These are phyloP conservation scores for Backusella sp. DNA, from an alignment of 192 early-diverging fungal species.

Conservation along the genomic window DNA sequence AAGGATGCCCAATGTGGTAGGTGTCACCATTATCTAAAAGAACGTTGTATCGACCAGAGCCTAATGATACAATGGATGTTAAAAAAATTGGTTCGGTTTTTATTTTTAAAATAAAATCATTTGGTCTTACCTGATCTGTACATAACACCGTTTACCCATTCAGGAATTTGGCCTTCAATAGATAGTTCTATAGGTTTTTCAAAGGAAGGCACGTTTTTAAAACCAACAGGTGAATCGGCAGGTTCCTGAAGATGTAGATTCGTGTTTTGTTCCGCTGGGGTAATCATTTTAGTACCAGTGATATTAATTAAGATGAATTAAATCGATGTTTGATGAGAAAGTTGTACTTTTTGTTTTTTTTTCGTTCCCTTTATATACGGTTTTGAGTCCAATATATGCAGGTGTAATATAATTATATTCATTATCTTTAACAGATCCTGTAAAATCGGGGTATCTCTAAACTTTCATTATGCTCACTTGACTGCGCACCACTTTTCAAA, in stretches of 20 bases:
- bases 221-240: constrained; percentile 32
- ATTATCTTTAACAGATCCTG: not conserved
- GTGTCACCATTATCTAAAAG: constrained; percentile 35
- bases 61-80: not conserved
- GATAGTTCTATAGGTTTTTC: not conserved
- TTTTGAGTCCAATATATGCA: not conserved
- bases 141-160: constrained; percentile 36
- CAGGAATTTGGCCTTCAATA: constrained; percentile 24
- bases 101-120: not conserved
- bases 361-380: not conserved
- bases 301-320: not conserved
- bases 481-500: not conserved
- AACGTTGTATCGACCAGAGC: constrained; percentile 35
- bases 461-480: not conserved
- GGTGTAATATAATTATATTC: not conserved
- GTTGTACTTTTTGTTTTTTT: not conserved
- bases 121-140: constrained; percentile 27
- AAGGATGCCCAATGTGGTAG: constrained; percentile 35
- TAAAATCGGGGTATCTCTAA: not conserved
- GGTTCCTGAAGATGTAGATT: not conserved
- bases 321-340: not conserved
- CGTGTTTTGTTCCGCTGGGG: constrained; percentile 16
- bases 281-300: constrained; percentile 12
- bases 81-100: not conserved
- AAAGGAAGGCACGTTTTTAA: constrained; percentile 31